phyloP scores from a whole-genome alignment of 2,329 filamentous ascomycete species.

The Myriosclerotinia scirpicola region DNA sequence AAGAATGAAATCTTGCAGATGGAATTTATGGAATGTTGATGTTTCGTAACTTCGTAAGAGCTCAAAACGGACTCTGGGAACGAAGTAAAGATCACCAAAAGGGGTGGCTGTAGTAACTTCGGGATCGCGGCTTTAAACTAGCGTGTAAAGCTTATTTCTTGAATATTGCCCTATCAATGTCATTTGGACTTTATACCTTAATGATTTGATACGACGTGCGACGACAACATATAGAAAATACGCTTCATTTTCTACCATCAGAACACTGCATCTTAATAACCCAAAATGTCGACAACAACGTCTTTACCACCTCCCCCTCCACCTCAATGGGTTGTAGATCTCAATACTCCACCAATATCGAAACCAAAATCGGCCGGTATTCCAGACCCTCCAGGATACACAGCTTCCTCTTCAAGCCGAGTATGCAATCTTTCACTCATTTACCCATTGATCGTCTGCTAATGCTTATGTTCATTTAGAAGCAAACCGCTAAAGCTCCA shows the following conservation, averaged over 20 bases:
- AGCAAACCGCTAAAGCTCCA: conserved; percentile 43
- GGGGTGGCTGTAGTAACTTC: conserved; percentile 26
- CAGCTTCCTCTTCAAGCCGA: conserved; percentile 56
- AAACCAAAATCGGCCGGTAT: conserved; percentile 68
- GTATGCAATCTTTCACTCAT: conserved; percentile 42
- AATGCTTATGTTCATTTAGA: conserved; percentile 33
- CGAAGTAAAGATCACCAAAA: conserved; percentile 23
- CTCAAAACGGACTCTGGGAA: conserved; percentile 22
- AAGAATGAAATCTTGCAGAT: conserved; percentile 19
- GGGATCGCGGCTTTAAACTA: conserved; percentile 23
- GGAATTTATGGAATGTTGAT: conserved; percentile 21
- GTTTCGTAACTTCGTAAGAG: conserved; percentile 23
- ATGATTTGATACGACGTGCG: conserved; percentile 2
- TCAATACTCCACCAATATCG: conserved; percentile 66
- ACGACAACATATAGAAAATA: neutral
- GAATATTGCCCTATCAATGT: neutral
- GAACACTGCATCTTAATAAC: neutral
- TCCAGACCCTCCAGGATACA: conserved; percentile 84
- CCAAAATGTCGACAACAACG: conserved; percentile 9
- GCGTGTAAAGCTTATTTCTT: conserved; percentile 19
- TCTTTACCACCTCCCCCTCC: conserved; percentile 46
- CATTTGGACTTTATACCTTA: conserved; percentile 9
- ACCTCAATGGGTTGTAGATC: conserved; percentile 80
- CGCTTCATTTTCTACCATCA: neutral
- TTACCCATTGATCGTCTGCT: neutral